phyloP scores from a whole-genome alignment of 768 basidiomycete species.

The Lactifluus pinguis region DNA sequence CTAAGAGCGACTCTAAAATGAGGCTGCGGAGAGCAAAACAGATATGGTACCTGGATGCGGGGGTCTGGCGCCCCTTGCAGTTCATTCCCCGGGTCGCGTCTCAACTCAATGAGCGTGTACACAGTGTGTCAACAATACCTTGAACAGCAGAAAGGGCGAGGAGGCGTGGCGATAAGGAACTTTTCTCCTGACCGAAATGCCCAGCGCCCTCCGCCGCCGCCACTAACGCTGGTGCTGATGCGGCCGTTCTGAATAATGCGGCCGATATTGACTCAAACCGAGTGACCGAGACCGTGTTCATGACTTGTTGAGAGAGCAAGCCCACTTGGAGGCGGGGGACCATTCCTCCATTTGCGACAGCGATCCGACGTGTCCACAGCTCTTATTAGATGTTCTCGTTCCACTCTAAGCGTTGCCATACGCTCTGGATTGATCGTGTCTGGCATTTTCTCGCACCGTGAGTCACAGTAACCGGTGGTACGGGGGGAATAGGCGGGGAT shows the following conservation, averaged over 20 bases:
- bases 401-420: too few relatives aligned
- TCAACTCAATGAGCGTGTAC: conserved; percentile 54
- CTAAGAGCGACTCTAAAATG: conserved; percentile 17
- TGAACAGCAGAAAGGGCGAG: conserved; percentile 38
- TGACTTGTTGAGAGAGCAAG: not conserved
- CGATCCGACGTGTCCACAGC: conserved; percentile 16
- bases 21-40: conserved; percentile 15
- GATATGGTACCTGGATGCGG: conserved; percentile 33
- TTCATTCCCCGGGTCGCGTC: conserved; percentile 50
- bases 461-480: too few relatives aligned
- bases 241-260: not conserved
- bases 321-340: conserved; percentile 20
- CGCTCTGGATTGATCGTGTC: too few relatives aligned
- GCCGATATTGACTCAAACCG: not conserved
- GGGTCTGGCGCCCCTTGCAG: conserved; percentile 41
- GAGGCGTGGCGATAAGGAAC: conserved; percentile 46
- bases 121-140: conserved; percentile 51
- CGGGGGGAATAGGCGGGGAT: too few relatives aligned
- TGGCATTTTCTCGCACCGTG: too few relatives aligned
- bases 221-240: conserved; percentile 2
- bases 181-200: conserved; percentile 13
- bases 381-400: not conserved
- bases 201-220: conserved; percentile 16
- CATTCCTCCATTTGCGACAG: conserved; percentile 5
- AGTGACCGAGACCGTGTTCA: not conserved